These are phyloP conservation scores for Macaranga tanarius DNA, from an alignment of 441 rosid species.

Conservation along the genomic window DNA sequence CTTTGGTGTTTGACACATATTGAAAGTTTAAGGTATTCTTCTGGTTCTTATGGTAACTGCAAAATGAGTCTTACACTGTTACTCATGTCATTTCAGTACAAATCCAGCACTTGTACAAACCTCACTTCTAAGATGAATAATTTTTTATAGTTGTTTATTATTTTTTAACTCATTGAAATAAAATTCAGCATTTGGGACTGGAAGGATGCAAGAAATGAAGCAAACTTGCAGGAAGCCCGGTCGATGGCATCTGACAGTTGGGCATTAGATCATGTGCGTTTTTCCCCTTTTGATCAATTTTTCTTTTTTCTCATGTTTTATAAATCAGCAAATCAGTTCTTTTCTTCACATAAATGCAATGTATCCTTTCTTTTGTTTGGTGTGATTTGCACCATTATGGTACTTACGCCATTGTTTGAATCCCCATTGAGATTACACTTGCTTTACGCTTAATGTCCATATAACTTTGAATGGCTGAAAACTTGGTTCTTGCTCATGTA, in stretches of 20 bases:
- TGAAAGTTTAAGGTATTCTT: conserved; percentile 76
- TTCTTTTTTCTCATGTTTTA: no score
- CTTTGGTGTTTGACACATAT: conserved; percentile 96
- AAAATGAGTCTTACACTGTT: background rate
- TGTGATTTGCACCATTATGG: background rate
- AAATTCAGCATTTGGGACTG: conserved; percentile 71
- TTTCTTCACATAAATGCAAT: background rate
- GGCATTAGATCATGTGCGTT: conserved; percentile 63
- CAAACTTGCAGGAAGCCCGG: conserved; percentile 75
- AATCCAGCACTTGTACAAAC: background rate
- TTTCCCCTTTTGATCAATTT: background rate
- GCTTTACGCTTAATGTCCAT: background rate
- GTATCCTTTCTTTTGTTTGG: background rate
- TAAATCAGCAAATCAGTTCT: background rate
- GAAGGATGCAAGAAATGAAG: conserved; percentile 60
- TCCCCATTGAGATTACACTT: background rate
- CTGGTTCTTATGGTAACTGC: background rate
- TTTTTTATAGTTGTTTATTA: no score
- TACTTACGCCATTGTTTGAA: background rate
- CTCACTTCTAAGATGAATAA: background rate
- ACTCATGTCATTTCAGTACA: background rate
- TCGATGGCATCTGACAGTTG: conserved; percentile 73
- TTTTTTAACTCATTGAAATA: background rate
- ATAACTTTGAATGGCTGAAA: background rate
- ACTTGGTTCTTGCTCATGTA: background rate